Percentiles rank a stretch among this genome's conserved stretches.
These are phyloP conservation scores for Dendrobium officinale DNA, from an alignment of 106 monocot genomes.

Conservation along the genomic window DNA sequence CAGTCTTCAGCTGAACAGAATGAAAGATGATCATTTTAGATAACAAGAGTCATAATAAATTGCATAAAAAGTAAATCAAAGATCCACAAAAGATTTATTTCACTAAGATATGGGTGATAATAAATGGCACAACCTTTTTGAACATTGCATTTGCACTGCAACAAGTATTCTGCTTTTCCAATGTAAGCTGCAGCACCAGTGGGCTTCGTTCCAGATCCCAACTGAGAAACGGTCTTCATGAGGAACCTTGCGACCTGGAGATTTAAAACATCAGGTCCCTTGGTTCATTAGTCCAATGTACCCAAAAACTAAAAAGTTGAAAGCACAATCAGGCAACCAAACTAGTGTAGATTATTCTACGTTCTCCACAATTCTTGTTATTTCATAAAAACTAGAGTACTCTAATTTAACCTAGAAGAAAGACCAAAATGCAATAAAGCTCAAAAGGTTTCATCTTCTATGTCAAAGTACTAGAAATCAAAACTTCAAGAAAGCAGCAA, in stretches of 20 bases:
- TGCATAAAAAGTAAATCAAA: not conserved
- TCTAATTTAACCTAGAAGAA: not conserved
- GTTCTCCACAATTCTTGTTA: not conserved
- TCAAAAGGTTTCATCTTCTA: not conserved
- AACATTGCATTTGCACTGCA: constrained; percentile 67
- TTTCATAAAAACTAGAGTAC: not conserved
- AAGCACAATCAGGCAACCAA: too few relatives aligned
- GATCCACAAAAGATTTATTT: not conserved
- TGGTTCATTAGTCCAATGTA: not conserved
- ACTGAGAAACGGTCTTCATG: constrained; percentile 77
- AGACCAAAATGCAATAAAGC: not conserved
- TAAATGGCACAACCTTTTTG: constrained; percentile 35
- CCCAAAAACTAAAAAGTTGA: not conserved
- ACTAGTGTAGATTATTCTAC: too few relatives aligned
- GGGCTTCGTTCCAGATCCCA: constrained; percentile 65
- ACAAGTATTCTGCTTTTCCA: constrained; percentile 56
- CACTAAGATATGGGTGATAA: not conserved
- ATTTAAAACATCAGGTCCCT: not conserved
- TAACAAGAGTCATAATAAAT: not conserved
- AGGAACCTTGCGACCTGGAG: constrained; percentile 92
- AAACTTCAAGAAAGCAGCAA: too few relatives aligned
- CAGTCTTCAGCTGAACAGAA: constrained; percentile 72
- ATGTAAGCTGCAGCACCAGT: constrained; percentile 74
- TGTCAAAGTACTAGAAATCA: not conserved
- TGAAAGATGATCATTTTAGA: constrained; percentile 1